Base-by-base conservation (phyloP, 2,329 filamentous ascomycete genomes). In the Alternaria tenuissima region DNA sequence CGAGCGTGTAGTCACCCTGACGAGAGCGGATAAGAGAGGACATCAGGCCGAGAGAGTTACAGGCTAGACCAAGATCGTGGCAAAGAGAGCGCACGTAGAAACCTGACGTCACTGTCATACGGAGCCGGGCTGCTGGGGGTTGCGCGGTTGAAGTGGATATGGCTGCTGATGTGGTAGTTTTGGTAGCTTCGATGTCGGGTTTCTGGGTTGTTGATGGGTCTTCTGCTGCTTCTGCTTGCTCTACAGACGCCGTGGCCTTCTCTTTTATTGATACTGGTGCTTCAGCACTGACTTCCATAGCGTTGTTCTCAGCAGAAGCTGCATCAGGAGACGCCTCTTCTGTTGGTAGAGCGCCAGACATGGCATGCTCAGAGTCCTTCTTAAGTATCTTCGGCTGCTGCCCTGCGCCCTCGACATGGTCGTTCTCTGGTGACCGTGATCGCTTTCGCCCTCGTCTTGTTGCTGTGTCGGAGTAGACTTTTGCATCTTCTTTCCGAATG, bases 41-140 rank as follows among this genome's bases (percentile, higher is more conserved):
- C 94, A 99, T 98, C 66, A 95, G 84, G 34, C 87, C 95, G 24
- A 92, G 88, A 12, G 93, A 96, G 53, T 87, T 88, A 14, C 97
- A 85, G 68, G 92, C 93, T 66, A 89, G 84, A 22, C 94, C 95
- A 4, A 99, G 85, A 72, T 99, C 95, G 76, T 98, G 93, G 70
- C 93, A 94, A 68, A 99, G 88, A 59, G 91, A 96, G 64, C 95
- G 91, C 14, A 99, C 94, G 78, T 99, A 99, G 83, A 97, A 99
- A 39, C 95, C 95, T 0, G 93, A 96, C 2, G 93, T 93, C 52
- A 97, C 94, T 0, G 92, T 96, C 87, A 99, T 93, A 58, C 91
- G 89, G 61, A 99, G 88, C 73, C 88, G 90, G 49, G 88, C 91
- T 1, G 94, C 95, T 1, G 94, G 88, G 81, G 75, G 83, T 12